A percentile compares a stretch with the other conserved stretches of the same genome.
Conservation (phyloP, 495 filamentous ascomycete species). For the Penicillium daleae region DNA sequence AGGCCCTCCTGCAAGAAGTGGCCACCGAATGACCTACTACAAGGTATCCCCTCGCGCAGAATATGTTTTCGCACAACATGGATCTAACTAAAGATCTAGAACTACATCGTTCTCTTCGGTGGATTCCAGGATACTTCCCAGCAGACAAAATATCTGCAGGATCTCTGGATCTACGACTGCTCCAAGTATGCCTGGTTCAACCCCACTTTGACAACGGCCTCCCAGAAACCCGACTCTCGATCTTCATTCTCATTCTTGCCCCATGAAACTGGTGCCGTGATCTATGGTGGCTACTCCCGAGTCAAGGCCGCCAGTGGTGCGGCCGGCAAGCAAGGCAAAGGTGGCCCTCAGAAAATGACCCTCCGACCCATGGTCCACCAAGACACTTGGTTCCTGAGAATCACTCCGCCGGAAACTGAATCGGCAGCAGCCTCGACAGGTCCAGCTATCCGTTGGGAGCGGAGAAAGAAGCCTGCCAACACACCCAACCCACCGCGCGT, state of each 20-base stretch:
- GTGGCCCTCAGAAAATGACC: slow-evolving; percentile 65
- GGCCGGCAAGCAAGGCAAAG: slow-evolving; percentile 61
- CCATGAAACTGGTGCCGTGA: slow-evolving; percentile 82
- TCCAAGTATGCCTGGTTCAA: slow-evolving; percentile 76
- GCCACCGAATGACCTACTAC: slow-evolving; percentile 93
- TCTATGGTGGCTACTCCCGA: slow-evolving; percentile 92
- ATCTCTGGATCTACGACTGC: slow-evolving; percentile 71
- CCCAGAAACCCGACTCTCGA: slow-evolving; percentile 84
- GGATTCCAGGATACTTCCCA: slow-evolving; percentile 96
- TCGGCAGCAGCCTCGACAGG: slow-evolving; percentile 55
- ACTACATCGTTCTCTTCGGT: slow-evolving; percentile 74
- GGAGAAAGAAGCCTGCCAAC: slow-evolving; percentile 89
- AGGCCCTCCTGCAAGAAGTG: slow-evolving; percentile 84
- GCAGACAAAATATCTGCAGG: slow-evolving; percentile 84
- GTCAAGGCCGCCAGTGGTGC: slow-evolving; percentile 67
- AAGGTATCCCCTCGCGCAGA: slow-evolving; percentile 52
- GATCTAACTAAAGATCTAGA: slow-evolving; percentile 32
- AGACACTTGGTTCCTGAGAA: slow-evolving; percentile 90
- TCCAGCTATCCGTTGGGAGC: slow-evolving; percentile 84
- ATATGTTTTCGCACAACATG: neutral
- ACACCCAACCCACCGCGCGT: slow-evolving; percentile 80
- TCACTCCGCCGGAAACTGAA: slow-evolving; percentile 70
- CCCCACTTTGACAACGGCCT: slow-evolving; percentile 69
- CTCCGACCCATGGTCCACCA: slow-evolving; percentile 86
- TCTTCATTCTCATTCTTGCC: slow-evolving; percentile 90